phyloP scores from a whole-genome alignment of 495 filamentous ascomycete genomes.

The Haplographium delicatum region DNA sequence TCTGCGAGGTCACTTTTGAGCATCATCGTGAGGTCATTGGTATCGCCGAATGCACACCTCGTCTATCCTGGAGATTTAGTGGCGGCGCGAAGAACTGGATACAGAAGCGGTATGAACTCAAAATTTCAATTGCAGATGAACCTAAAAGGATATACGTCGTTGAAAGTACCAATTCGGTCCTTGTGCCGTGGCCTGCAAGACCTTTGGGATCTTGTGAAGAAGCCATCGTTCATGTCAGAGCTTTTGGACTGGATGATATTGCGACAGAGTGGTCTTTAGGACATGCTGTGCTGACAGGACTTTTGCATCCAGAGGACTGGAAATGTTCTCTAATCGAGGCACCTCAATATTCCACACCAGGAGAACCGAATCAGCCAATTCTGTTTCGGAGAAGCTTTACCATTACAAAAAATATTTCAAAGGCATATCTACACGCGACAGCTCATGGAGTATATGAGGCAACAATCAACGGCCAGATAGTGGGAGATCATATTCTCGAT shows the following conservation, averaged over 20 bases:
- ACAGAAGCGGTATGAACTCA: conserved; percentile 32
- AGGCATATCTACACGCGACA: conserved; percentile 45
- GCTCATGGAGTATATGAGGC: conserved; percentile 45
- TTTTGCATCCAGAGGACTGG: conserved; percentile 36
- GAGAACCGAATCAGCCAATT: conserved; percentile 20
- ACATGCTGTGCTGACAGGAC: conserved; percentile 34
- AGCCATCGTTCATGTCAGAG: conserved; percentile 34
- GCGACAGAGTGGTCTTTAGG: conserved; percentile 29
- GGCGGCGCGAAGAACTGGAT: conserved; percentile 24
- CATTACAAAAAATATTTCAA: neutral
- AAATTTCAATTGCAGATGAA: conserved; percentile 14
- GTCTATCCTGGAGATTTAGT: conserved; percentile 14
- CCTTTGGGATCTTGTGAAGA: conserved; percentile 36
- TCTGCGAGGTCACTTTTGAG: too few relatives aligned
- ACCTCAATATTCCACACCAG: conserved; percentile 21
- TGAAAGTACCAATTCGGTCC: conserved; percentile 27
- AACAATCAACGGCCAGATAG: conserved; percentile 41
- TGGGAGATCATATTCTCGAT: conserved; percentile 42
- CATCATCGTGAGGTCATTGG: conserved; percentile 13
- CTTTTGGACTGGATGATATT: neutral
- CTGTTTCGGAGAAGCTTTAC: conserved; percentile 9
- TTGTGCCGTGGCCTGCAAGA: conserved; percentile 43
- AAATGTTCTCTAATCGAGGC: conserved; percentile 35
- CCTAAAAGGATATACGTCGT: neutral
- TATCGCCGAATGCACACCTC: conserved; percentile 12